Evolutionary conservation across 2,329 filamentous ascomycete species (phyloP), one percentile per base, ranked within the genome.

Genomic region (Aspergillus oerlinghausenensis): DNA sequence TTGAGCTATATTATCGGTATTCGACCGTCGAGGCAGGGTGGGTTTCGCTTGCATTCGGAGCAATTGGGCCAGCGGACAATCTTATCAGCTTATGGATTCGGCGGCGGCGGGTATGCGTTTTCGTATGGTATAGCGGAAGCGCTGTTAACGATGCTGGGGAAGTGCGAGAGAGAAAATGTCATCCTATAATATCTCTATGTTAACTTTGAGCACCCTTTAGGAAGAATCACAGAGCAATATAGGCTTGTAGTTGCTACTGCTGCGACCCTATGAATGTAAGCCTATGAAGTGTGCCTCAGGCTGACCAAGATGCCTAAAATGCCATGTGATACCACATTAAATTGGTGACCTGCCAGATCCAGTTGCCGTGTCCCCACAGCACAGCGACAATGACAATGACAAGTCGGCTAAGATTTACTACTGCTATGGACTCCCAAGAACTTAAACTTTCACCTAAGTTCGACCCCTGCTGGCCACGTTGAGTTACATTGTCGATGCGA

Each of bases 61-160:
- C 54, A 60, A 40, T 59, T 64, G 26, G 69, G 62, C 0, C 45
- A 55, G 6, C 65, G 67, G 4, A 63, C 65, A 2, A 45, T 74
- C 2, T 38, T 75, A 4, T 74, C 72, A 0, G 72, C 72, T 0
- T 75, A 75, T 55, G 72, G 72, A 1, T 74, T 74, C 55, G 72
- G 71, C 2, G 72, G 72, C 14, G 71, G 70, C 10, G 72, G 72
- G 1, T 75, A 74, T 61, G 67, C 71, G 1, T 74, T 73, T 52
- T 72, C 70, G 2, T 73, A 74, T 51, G 72, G 72, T 0, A 62
- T 73, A 38, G 72, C 69, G 0, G 68, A 73, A 60, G 67, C 69
- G 4, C 42, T 74, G 42, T 57, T 66, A n/a, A 69, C 65, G 57
- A 73, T 73, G 69, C 70, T 74, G 11, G 67, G 72, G 54, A 60